These are phyloP conservation scores for Mycena rosella DNA, from an alignment of 768 basidiomycete genomes.

Conservation along the genomic window DNA sequence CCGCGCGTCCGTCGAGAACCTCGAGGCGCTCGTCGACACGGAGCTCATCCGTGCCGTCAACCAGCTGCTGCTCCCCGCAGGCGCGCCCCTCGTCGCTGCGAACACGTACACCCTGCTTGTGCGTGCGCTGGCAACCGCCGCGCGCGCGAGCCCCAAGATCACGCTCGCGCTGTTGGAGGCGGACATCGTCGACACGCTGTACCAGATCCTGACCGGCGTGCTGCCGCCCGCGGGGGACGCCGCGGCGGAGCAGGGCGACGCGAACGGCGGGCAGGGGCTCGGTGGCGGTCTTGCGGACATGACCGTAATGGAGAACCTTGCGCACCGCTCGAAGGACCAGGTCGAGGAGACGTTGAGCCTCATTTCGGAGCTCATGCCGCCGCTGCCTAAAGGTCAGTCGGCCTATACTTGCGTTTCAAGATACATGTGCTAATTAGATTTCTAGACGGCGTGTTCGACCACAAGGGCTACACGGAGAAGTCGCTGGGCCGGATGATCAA, in stretches of 20 bases:
- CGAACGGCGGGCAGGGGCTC: slow-evolving; percentile 77
- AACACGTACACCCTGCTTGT: slow-evolving; percentile 92
- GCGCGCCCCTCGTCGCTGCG: slow-evolving; percentile 85
- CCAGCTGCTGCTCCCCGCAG: slow-evolving; percentile 85
- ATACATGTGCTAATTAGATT: slow-evolving; percentile 20
- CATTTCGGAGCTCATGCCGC: slow-evolving; percentile 92
- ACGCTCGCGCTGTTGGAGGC: slow-evolving; percentile 90
- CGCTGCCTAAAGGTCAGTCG: slow-evolving; percentile 85
- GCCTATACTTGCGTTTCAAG: background rate
- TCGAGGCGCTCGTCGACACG: slow-evolving; percentile 87
- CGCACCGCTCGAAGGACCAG: slow-evolving; percentile 96
- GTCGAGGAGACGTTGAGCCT: slow-evolving; percentile 94
- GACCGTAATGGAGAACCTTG: slow-evolving; percentile 98
- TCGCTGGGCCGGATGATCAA: slow-evolving; percentile 81
- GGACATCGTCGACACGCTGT: slow-evolving; percentile 91
- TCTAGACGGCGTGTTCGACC: slow-evolving; percentile 97
- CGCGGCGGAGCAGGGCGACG: slow-evolving; percentile 72
- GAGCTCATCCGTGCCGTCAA: slow-evolving; percentile 88
- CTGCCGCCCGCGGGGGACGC: slow-evolving; percentile 73
- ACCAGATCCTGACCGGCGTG: slow-evolving; percentile 96
- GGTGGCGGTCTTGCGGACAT: slow-evolving; percentile 94
- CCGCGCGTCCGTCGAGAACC: slow-evolving; percentile 84
- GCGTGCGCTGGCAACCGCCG: slow-evolving; percentile 89
- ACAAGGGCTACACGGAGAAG: slow-evolving; percentile 91
- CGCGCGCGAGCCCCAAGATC: slow-evolving; percentile 89